Evolutionary conservation across 2,329 filamentous ascomycete genomes (phyloP).

Genomic region (Fusarium sambucinum): DNA sequence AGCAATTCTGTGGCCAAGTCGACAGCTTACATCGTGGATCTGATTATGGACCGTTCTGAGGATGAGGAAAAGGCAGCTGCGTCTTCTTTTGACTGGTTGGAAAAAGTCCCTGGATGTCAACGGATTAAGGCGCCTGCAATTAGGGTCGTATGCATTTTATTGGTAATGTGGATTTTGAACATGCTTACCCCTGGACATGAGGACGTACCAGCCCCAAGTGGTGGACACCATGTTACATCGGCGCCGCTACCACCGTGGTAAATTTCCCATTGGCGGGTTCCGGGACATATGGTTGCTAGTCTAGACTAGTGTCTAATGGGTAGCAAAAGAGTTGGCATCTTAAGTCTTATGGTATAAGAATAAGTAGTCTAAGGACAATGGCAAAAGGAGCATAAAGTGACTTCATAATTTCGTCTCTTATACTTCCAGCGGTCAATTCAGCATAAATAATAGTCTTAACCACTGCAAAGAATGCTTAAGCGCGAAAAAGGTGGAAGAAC

Average conservation of each 20-base stretch:
- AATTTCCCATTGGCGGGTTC: too few species aligned
- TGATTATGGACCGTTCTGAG: neutral
- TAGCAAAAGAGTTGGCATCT: too few species aligned
- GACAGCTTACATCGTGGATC: slow-evolving; percentile 10
- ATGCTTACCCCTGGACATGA: neutral
- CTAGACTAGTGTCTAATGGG: too few species aligned
- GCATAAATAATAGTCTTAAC: too few species aligned
- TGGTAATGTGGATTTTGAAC: neutral
- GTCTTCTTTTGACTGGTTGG: neutral
- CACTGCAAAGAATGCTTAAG: too few species aligned
- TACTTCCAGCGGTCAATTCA: too few species aligned
- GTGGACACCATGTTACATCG: neutral
- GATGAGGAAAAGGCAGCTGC: neutral
- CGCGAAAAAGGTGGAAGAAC: too few species aligned
- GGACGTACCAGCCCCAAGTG: neutral
- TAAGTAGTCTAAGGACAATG: too few species aligned
- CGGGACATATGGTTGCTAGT: too few species aligned
- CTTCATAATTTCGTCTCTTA: too few species aligned
- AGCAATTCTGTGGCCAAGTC: slow-evolving; percentile 38
- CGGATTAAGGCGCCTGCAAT: neutral
- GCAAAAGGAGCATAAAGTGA: too few species aligned
- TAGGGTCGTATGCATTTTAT: neutral
- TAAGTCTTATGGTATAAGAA: too few species aligned
- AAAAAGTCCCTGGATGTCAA: rapidly evolving
- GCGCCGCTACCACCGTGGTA: neutral